phyloP scores from a whole-genome alignment of 805 yeast genomes.

The Teunomyces tritomae region DNA sequence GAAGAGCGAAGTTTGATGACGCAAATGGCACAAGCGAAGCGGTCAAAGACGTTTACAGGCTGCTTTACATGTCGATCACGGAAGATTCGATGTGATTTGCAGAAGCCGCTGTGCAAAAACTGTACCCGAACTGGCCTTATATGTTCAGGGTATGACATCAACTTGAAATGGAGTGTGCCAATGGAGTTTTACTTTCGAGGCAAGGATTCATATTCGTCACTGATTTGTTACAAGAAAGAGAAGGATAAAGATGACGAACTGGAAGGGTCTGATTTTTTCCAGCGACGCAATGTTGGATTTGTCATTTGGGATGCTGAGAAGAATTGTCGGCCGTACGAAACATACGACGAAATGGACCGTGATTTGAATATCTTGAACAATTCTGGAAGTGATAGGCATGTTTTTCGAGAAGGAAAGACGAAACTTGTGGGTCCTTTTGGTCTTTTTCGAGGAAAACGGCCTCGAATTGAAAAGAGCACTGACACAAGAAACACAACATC shows the following conservation, averaged over 20 bases:
- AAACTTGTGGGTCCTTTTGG: constrained; percentile 77
- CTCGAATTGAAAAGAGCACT: background rate
- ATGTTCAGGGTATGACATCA: constrained; percentile 83
- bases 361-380: constrained; percentile 59
- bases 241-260: constrained; percentile 16
- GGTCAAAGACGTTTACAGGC: constrained; percentile 74
- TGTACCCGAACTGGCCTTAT: constrained; percentile 64
- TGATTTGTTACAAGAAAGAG: constrained; percentile 23
- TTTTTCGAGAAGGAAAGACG: constrained; percentile 44
- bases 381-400: constrained; percentile 29
- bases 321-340: constrained; percentile 48
- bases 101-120: constrained; percentile 66
- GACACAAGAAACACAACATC: background rate
- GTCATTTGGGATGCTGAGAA: constrained; percentile 64
- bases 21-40: constrained; percentile 3
- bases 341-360: constrained; percentile 81
- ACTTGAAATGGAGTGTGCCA: constrained; percentile 74
- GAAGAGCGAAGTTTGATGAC: background rate
- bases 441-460: constrained; percentile 49
- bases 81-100: constrained; percentile 76
- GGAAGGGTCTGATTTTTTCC: constrained; percentile 47
- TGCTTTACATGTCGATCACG: constrained; percentile 85
- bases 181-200: constrained; percentile 26
- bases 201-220: constrained; percentile 25
- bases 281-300: constrained; percentile 69